Conservation (phyloP, 2,329 filamentous ascomycete species). For the Alternaria atra region DNA sequence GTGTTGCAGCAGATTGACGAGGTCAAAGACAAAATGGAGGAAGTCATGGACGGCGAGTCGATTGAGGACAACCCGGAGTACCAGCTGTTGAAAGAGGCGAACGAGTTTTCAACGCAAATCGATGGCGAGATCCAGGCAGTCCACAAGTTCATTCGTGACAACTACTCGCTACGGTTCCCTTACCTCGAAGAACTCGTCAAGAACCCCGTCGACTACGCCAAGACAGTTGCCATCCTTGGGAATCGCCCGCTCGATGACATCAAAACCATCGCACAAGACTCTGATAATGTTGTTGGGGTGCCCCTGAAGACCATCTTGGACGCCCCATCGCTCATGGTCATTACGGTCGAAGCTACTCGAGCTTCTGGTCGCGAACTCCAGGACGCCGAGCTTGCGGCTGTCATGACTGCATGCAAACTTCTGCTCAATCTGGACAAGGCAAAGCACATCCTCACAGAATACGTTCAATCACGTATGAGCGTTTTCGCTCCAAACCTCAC, state of each 20-base stretch:
- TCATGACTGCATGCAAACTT: slow-evolving; percentile 84
- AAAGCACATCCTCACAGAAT: slow-evolving; percentile 86
- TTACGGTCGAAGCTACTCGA: slow-evolving; percentile 92
- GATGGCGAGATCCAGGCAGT: slow-evolving; percentile 91
- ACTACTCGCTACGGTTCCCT: slow-evolving; percentile 93
- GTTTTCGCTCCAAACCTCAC: slow-evolving; percentile 95
- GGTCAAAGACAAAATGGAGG: slow-evolving; percentile 72
- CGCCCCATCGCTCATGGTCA: slow-evolving; percentile 94
- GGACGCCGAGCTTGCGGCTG: slow-evolving; percentile 75
- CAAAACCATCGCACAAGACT: slow-evolving; percentile 79
- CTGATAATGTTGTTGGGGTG: no score
- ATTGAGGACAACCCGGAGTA: slow-evolving; percentile 94
- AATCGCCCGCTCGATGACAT: slow-evolving; percentile 93
- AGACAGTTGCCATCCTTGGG: slow-evolving; percentile 89
- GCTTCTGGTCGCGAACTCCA: slow-evolving; percentile 81
- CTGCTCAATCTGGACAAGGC: slow-evolving; percentile 86
- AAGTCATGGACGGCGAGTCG: slow-evolving; percentile 74
- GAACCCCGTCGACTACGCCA: slow-evolving; percentile 93
- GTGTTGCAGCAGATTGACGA: slow-evolving; percentile 71
- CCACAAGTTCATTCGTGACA: slow-evolving; percentile 95
- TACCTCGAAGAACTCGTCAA: slow-evolving; percentile 92
- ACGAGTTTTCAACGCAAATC: slow-evolving; percentile 88
- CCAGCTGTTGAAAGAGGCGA: slow-evolving; percentile 87
- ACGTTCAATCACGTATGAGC: slow-evolving; percentile 96
- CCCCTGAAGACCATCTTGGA: no score